Evolutionary conservation across 2,329 filamentous ascomycete genomes (phyloP).

Genomic region (Madurella mycetomatis): DNA sequence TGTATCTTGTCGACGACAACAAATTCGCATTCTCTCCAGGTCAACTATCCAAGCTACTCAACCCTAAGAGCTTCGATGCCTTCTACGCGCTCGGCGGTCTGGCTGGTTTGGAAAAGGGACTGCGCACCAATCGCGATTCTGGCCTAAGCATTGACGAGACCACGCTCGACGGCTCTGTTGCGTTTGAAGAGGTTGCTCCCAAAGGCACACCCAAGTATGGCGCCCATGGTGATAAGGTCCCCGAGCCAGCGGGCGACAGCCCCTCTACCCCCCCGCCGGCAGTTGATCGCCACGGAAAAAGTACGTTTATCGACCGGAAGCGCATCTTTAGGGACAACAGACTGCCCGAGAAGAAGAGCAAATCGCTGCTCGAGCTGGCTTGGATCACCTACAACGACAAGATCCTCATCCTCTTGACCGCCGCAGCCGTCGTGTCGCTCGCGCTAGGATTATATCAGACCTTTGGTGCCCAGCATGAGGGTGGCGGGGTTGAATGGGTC

Average conservation of each 20-base stretch:
- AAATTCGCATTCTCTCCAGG: slow-evolving; percentile 70
- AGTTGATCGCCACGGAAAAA: slow-evolving; percentile 7
- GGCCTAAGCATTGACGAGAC: slow-evolving; percentile 70
- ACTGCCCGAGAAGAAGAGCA: slow-evolving; percentile 60
- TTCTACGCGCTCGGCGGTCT: slow-evolving; percentile 73
- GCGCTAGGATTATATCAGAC: slow-evolving; percentile 65
- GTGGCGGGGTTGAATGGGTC: slow-evolving; percentile 57
- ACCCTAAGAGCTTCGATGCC: slow-evolving; percentile 71
- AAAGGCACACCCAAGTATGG: slow-evolving; percentile 35
- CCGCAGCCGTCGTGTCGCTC: slow-evolving; percentile 61
- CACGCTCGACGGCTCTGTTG: slow-evolving; percentile 56
- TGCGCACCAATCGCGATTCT: slow-evolving; percentile 59
- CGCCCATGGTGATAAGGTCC: slow-evolving; percentile 30
- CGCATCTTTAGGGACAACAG: slow-evolving; percentile 57
- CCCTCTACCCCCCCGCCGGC: slow-evolving; percentile 6
- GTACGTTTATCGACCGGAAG: slow-evolving; percentile 45
- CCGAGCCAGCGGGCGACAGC: slow-evolving; percentile 24
- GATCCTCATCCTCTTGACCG: slow-evolving; percentile 61
- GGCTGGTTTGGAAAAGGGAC: slow-evolving; percentile 66
- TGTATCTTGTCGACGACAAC: slow-evolving; percentile 64
- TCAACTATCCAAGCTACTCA: slow-evolving; percentile 70
- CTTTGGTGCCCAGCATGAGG: slow-evolving; percentile 44
- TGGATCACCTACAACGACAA: slow-evolving; percentile 68
- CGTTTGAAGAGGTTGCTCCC: slow-evolving; percentile 59
- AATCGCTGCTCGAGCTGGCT: slow-evolving; percentile 55